A percentile compares a stretch with the other conserved stretches of the same genome.
These are phyloP conservation scores for Argentina anserina DNA, from an alignment of 306 rosid species.

Conservation along the genomic window DNA sequence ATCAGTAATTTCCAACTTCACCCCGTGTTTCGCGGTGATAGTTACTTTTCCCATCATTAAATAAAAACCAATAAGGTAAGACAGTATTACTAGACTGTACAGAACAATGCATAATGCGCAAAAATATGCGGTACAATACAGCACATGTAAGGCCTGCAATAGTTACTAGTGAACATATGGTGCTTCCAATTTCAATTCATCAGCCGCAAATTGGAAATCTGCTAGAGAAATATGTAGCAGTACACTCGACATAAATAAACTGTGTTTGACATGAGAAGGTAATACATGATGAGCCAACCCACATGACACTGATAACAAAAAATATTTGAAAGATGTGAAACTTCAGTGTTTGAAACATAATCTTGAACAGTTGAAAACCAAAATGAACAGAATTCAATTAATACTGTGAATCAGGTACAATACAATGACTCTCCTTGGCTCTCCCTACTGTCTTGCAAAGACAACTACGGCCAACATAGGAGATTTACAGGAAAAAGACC, in stretches of 20 bases:
- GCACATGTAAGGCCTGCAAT: not conserved
- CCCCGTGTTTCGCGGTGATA: constrained; percentile 51
- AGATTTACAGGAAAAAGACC: no score
- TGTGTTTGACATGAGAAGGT: not conserved
- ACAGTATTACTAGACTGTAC: not conserved
- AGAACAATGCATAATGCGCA: not conserved
- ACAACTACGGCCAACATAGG: no score
- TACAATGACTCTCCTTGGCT: no score
- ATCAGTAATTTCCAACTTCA: constrained; percentile 71
- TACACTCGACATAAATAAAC: not conserved
- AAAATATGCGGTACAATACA: not conserved
- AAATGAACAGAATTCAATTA: no score
- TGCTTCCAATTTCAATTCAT: not conserved
- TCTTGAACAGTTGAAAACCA: no score
- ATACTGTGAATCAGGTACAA: no score
- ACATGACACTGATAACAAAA: not conserved
- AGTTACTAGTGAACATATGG: not conserved
- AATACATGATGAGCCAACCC: not conserved
- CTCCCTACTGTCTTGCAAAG: no score
- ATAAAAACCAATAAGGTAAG: constrained; percentile 10
- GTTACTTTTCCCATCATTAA: constrained; percentile 65
- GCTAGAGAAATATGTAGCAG: not conserved
- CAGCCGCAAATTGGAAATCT: not conserved
- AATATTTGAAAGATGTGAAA: not conserved
- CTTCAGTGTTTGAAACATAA: no score